Evolutionary conservation across 805 yeast species (phyloP).

Genomic region (Tetrapisispora taiwanensis): DNA sequence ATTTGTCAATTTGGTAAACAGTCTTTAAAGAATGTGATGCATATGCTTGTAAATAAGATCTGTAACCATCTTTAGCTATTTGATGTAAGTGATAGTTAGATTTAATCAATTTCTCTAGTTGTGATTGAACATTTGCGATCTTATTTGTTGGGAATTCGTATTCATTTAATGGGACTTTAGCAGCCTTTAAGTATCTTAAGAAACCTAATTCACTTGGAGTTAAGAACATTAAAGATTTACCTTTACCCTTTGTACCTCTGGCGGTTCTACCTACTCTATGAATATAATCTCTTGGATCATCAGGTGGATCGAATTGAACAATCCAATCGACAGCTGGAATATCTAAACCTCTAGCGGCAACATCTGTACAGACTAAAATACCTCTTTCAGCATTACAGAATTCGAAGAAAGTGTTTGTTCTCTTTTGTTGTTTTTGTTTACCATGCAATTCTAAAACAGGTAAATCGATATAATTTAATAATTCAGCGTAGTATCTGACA

Average conservation of each 20-base stretch:
- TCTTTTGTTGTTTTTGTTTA: conserved; percentile 95
- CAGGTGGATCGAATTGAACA: conserved; percentile 98
- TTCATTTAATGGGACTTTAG: conserved; percentile 95
- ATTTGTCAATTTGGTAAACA: conserved; percentile 90
- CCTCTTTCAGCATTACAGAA: conserved; percentile 96
- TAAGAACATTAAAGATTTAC: conserved; percentile 89
- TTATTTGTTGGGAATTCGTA: conserved; percentile 91
- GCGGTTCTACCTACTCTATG: conserved; percentile 99
- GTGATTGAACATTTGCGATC: conserved; percentile 93
- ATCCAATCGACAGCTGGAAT: conserved; percentile 99
- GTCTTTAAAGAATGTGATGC: conserved; percentile 94
- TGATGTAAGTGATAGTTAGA: conserved; percentile 91
- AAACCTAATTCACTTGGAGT: conserved; percentile 92
- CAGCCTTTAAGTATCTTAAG: conserved; percentile 86
- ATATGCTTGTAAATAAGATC: conserved; percentile 93
- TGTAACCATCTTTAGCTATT: conserved; percentile 94
- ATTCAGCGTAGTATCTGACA: conserved; percentile 91
- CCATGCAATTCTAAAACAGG: conserved; percentile 97
- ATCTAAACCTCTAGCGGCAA: conserved; percentile 98
- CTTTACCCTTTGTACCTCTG: conserved; percentile 81
- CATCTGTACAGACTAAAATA: conserved; percentile 89
- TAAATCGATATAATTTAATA: conserved; percentile 88
- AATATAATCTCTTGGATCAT: conserved; percentile 98
- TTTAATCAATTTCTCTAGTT: conserved; percentile 79
- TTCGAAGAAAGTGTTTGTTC: conserved; percentile 96